Evolutionary conservation across 495 filamentous ascomycete genomes (phyloP).

Genomic region (Tetracladium setigerum): DNA sequence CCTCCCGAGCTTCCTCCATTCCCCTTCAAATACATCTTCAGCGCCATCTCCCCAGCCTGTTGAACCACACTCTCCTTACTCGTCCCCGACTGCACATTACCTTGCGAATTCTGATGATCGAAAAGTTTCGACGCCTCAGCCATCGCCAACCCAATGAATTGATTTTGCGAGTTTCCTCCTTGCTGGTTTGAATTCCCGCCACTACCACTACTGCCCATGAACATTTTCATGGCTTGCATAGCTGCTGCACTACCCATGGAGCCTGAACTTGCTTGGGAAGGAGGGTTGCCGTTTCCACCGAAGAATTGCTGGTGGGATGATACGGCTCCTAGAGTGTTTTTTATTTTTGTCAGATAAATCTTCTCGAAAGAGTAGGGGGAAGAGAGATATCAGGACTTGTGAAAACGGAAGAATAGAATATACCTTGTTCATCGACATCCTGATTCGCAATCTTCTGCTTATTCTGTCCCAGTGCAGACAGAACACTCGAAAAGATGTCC

Average conservation of each 20-base stretch:
- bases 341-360: conserved; percentile 5
- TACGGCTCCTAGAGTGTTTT: conserved; percentile 34
- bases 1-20: conserved; percentile 23
- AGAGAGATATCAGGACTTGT: no score
- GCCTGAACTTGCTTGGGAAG: conserved; percentile 27
- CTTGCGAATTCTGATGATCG: conserved; percentile 37
- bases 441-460: conserved; percentile 40
- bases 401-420: conserved; percentile 1
- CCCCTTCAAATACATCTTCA: conserved; percentile 48
- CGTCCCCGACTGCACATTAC: conserved; percentile 34
- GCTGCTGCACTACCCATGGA: conserved; percentile 53
- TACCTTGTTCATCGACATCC: conserved; percentile 52
- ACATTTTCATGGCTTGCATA: conserved; percentile 63
- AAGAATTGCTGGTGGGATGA: conserved; percentile 47
- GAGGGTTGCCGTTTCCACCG: conserved; percentile 26
- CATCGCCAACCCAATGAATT: conserved; percentile 47
- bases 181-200: conserved; percentile 20
- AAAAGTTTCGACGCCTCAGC: conserved; percentile 46
- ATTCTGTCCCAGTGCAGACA: conserved; percentile 40
- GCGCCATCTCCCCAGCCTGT: conserved; percentile 45
- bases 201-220: conserved; percentile 35
- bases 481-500: conserved; percentile 41
- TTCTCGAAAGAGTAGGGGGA: no score
- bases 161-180: conserved; percentile 23
- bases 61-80: conserved; percentile 44